Evolutionary conservation across 352 stramenopile species (phyloP).

Genomic region (Blastocystis sp.): DNA sequence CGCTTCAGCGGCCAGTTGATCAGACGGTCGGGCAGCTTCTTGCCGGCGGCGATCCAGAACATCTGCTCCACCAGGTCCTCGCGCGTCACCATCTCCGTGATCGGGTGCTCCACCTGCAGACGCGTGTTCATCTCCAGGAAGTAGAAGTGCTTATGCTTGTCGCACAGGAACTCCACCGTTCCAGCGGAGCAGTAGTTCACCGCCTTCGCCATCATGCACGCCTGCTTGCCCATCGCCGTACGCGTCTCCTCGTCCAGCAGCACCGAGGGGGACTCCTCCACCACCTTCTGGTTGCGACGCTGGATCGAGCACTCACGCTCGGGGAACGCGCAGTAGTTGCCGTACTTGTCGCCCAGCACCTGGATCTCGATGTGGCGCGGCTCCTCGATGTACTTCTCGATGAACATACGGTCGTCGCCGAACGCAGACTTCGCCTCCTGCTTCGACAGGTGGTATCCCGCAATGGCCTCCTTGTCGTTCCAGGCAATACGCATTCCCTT

Average conservation of each 20-base stretch:
- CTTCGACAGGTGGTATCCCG: conserved; percentile 63
- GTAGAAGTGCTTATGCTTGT: conserved; percentile 89
- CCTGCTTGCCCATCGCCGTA: conserved; percentile 75
- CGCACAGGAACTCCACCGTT: conserved; percentile 89
- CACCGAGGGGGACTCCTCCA: conserved; percentile 81
- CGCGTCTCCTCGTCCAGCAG: conserved; percentile 77
- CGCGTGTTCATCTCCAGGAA: conserved; percentile 96
- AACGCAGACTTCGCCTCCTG: conserved; percentile 79
- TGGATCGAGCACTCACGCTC: conserved; percentile 91
- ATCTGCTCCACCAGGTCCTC: conserved; percentile 88
- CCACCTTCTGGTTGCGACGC: conserved; percentile 88
- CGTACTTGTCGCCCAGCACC: conserved; percentile 77
- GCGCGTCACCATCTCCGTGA: conserved; percentile 82
- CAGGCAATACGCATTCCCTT: conserved; percentile 90
- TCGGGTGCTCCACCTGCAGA: conserved; percentile 83
- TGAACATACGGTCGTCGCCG: conserved; percentile 83
- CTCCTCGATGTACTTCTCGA: conserved; percentile 91
- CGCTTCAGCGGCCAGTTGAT: conserved; percentile 62
- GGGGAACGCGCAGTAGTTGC: conserved; percentile 78
- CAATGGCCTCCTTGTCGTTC: conserved; percentile 61
- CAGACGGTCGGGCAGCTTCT: conserved; percentile 72
- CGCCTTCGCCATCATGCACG: conserved; percentile 75
- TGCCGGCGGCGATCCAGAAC: conserved; percentile 80
- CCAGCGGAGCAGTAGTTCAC: conserved; percentile 83
- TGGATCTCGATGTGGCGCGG: conserved; percentile 95